These are phyloP conservation scores for Exserohilum rostratum DNA, from an alignment of 2,329 filamentous ascomycete species.

Conservation along the genomic window DNA sequence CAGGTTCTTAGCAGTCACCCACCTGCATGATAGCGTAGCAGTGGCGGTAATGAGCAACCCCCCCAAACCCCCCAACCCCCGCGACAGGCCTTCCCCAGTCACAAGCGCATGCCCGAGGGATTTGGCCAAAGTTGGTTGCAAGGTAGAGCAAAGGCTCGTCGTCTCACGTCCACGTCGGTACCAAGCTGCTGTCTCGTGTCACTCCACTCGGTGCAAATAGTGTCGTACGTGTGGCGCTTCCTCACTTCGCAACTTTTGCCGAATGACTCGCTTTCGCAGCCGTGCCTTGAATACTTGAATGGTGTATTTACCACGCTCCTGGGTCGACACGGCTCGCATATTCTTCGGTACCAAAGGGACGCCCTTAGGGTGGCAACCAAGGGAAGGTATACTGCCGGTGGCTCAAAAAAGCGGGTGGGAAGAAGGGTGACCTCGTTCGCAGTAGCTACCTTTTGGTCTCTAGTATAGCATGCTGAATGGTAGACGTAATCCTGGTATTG, in stretches of 20 bases:
- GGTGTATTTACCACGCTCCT: constrained; percentile 2
- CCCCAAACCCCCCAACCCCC: too few relatives aligned
- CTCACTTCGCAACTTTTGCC: background rate
- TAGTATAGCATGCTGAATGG: background rate
- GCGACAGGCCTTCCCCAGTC: too few relatives aligned
- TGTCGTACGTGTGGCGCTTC: background rate
- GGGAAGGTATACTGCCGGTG: constrained; percentile 9
- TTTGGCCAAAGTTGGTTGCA: background rate
- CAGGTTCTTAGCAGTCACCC: background rate
- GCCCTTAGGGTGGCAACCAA: constrained; percentile 10
- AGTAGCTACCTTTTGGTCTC: background rate
- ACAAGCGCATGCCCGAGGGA: too few relatives aligned
- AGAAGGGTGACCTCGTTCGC: background rate
- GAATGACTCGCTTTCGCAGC: constrained; percentile 3
- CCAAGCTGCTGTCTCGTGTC: background rate
- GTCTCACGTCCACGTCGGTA: background rate
- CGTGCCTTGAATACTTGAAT: constrained; percentile 3
- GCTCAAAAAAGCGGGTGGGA: background rate
- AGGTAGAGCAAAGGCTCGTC: background rate
- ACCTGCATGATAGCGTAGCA: background rate
- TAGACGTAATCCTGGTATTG: background rate
- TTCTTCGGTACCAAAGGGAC: constrained; percentile 8
- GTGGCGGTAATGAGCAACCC: too few relatives aligned
- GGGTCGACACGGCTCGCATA: constrained; percentile 12
- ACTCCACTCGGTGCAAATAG: background rate